phyloP scores from a whole-genome alignment of 2,329 filamentous ascomycete species.

The Penicillium thymicola region DNA sequence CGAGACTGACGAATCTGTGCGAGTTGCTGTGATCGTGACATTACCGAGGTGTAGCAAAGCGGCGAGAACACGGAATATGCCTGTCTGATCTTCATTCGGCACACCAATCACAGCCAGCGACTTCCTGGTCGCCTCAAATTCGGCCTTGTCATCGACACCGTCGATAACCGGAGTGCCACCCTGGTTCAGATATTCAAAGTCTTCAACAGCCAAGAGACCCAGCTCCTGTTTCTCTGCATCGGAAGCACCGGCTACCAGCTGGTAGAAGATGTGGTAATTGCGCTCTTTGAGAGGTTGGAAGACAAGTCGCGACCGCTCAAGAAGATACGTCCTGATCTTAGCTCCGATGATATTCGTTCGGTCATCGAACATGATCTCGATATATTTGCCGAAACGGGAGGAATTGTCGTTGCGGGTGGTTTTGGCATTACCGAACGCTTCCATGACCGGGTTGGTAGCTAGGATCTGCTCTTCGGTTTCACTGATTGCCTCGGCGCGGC shows the following conservation, averaged over 20 bases:
- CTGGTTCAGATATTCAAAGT: constrained; percentile 96
- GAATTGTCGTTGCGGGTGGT: constrained; percentile 99
- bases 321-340: constrained; percentile 91
- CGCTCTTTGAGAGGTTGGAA: constrained; percentile 97
- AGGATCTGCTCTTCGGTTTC: constrained; percentile 98
- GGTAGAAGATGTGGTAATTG: constrained; percentile 99
- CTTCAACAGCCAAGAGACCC: constrained; percentile 74
- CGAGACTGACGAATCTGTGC: constrained; percentile 80
- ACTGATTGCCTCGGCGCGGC: constrained; percentile 77
- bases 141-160: constrained; percentile 90
- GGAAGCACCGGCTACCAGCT: constrained; percentile 87
- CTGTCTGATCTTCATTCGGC: constrained; percentile 65
- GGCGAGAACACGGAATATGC: constrained; percentile 87
- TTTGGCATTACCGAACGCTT: constrained; percentile 98
- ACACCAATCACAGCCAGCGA: constrained; percentile 89
- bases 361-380: constrained; percentile 98
- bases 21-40: constrained; percentile 87
- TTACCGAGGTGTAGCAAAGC: constrained; percentile 93
- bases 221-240: constrained; percentile 78
- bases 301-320: constrained; percentile 91
- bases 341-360: constrained; percentile 95
- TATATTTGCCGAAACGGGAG: constrained; percentile 98
- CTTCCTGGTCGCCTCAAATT: constrained; percentile 83
- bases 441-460: constrained; percentile 98
- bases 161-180: constrained; percentile 88